phyloP scores from a whole-genome alignment of 495 filamentous ascomycete genomes.

The Chaetomium tenue region DNA sequence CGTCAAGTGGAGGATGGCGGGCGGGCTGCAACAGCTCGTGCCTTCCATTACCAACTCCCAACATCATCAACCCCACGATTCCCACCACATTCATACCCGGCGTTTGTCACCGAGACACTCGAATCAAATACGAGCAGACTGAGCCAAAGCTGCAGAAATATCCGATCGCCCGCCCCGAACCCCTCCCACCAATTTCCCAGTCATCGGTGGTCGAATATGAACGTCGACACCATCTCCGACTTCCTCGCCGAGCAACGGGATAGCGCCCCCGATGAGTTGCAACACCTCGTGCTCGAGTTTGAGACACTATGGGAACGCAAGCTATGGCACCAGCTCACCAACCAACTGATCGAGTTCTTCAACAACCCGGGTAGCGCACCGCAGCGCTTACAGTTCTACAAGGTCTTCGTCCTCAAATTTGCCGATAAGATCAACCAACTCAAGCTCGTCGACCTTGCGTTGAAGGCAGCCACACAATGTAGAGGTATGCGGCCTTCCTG shows the following conservation, averaged over 20 bases:
- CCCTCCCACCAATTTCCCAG: background rate
- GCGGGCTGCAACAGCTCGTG: conserved; percentile 19
- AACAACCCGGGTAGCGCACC: conserved; percentile 71
- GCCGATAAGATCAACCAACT: conserved; percentile 98
- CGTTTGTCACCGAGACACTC: conserved; percentile 8
- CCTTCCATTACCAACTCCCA: conserved; percentile 21
- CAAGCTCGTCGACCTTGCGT: conserved; percentile 86
- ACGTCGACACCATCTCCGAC: conserved; percentile 82
- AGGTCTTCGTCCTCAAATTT: conserved; percentile 92
- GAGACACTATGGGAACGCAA: conserved; percentile 98
- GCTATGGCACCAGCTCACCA: conserved; percentile 98
- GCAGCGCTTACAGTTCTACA: conserved; percentile 85
- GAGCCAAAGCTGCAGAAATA: background rate
- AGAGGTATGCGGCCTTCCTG: conserved; percentile 55
- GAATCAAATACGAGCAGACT: background rate
- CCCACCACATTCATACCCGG: conserved; percentile 9
- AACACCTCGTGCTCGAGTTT: conserved; percentile 83
- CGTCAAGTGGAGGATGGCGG: conserved; percentile 31
- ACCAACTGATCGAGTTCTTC: conserved; percentile 86
- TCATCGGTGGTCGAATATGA: conserved; percentile 52
- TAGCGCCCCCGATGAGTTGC: conserved; percentile 80
- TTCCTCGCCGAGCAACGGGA: conserved; percentile 86
- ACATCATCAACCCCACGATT: background rate
- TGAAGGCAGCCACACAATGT: conserved; percentile 84
- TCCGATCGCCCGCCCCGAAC: background rate